Base-by-base conservation (phyloP, 441 rosid species). In the Adansonia gregorii region DNA sequence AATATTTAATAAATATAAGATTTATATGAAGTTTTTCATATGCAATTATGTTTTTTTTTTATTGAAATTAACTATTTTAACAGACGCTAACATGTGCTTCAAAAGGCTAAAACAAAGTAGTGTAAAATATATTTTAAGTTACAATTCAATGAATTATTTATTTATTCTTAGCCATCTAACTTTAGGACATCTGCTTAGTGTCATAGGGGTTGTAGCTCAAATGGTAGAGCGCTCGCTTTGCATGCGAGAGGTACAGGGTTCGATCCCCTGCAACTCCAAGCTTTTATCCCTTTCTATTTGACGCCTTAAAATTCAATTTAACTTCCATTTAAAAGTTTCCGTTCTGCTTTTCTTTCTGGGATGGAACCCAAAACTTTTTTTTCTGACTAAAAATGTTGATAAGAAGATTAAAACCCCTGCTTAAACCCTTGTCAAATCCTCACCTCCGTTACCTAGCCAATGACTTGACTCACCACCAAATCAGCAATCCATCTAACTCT, bases 221-320 rank as follows among this genome's bases (percentile, higher is more conserved):
- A 92, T 91, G 96, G 98, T 90, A 93, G 94, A 90, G 98, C 92
- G 92, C 96, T 88, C 89, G 97, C 98, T 93, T 93, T 89, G 98
- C 98, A 93, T 94, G 98, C 93, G 94, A 92, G 98, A 94, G 98
- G 92, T 85, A 94, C 94, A 85, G 93, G 92, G 91, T 94, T 92
- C 92, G 93, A 91, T 90, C 78, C 93, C 96, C 95, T 83, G 92
- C 96, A 86, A 87, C 89, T 94, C 95, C 95, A 54, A 35, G 39
- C 39, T 35, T 35, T 35, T 35, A 0, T 35, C 4, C 39, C 39
- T 35, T 35, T 35, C 39, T 3, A 4, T 35, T 35, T 35, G 3
- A 35, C 39, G 4, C 39, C 39, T 35, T 35, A 35, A 35, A 35
- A 35, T 3, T 35, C 39, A 35, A 35, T 35, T 35, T 35, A 35